Conservation (phyloP, 805 yeast species). For the Tetrapisispora pingtungensis region DNA sequence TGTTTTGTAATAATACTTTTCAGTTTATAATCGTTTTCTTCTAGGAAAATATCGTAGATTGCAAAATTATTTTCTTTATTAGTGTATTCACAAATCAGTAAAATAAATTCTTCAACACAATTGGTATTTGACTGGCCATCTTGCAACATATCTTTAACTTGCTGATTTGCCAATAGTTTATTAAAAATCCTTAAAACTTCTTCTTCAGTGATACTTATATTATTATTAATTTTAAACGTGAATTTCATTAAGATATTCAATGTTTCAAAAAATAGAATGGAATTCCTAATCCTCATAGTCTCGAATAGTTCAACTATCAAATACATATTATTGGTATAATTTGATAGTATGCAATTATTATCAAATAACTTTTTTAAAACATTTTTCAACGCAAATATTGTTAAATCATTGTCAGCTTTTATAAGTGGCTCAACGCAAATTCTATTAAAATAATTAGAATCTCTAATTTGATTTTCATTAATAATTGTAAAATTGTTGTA, state of each 20-base stretch:
- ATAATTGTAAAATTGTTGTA: slow-evolving; percentile 28
- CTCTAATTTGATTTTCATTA: neutral
- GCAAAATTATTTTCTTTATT: neutral
- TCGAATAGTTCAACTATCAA: neutral
- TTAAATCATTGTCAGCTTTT: neutral
- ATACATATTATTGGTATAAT: neutral
- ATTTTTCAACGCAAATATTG: slow-evolving; percentile 4
- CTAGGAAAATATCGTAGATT: neutral
- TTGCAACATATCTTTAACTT: no score
- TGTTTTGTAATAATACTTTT: neutral
- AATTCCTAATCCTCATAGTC: neutral
- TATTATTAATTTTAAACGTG: neutral
- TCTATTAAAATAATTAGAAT: neutral
- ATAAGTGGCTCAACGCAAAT: neutral
- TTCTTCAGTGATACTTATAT: neutral
- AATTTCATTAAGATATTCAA: neutral
- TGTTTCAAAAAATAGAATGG: neutral
- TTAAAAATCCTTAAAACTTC: no score
- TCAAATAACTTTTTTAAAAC: neutral
- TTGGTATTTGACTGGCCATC: neutral
- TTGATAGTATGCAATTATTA: neutral
- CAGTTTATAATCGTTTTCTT: neutral
- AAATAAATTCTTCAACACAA: neutral
- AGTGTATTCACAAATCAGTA: neutral
- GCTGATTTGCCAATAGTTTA: neutral